phyloP scores from a whole-genome alignment of 495 filamentous ascomycete genomes.

The Tirmania nivea region DNA sequence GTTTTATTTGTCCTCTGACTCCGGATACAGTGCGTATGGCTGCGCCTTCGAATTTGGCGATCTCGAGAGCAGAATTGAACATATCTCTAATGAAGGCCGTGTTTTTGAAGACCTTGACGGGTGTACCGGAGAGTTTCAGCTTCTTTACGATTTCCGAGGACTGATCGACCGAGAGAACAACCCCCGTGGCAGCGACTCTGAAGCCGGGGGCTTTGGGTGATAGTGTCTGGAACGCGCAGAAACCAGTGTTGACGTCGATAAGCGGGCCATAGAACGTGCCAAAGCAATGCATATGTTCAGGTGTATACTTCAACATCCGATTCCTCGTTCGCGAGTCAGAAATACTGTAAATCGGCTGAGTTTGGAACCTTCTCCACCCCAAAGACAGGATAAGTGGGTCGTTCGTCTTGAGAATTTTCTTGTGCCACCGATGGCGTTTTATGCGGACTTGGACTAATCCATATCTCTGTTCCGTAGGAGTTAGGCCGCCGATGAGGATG shows the following conservation, averaged over 20 bases:
- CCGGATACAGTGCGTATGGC: conserved; percentile 89
- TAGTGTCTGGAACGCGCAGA: conserved; percentile 81
- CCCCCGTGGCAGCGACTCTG: conserved; percentile 81
- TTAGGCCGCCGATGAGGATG: conserved; percentile 70
- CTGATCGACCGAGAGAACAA: conserved; percentile 80
- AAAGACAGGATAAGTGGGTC: conserved; percentile 93
- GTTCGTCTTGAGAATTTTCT: conserved; percentile 94
- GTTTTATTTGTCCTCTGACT: conserved; percentile 88
- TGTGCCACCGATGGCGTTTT: conserved; percentile 95
- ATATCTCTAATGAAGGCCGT: conserved; percentile 98
- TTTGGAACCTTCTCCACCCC: conserved; percentile 92
- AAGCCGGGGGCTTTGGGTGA: conserved; percentile 76
- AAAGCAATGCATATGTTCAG: conserved; percentile 96
- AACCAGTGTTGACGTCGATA: conserved; percentile 85
- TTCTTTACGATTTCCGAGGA: conserved; percentile 96
- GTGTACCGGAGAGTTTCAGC: conserved; percentile 75
- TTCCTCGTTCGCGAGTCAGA: conserved; percentile 82
- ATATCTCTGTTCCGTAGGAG: conserved; percentile 81
- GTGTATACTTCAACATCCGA: conserved; percentile 93
- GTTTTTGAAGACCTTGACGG: conserved; percentile 98
- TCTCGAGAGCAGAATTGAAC: conserved; percentile 79
- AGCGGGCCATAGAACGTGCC: conserved; percentile 88
- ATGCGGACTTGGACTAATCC: conserved; percentile 89
- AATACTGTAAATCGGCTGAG: conserved; percentile 78
- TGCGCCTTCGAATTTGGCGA: conserved; percentile 95